Conservation (phyloP, 345 rosid genomes). For the Excoecaria cochinchinensis region DNA sequence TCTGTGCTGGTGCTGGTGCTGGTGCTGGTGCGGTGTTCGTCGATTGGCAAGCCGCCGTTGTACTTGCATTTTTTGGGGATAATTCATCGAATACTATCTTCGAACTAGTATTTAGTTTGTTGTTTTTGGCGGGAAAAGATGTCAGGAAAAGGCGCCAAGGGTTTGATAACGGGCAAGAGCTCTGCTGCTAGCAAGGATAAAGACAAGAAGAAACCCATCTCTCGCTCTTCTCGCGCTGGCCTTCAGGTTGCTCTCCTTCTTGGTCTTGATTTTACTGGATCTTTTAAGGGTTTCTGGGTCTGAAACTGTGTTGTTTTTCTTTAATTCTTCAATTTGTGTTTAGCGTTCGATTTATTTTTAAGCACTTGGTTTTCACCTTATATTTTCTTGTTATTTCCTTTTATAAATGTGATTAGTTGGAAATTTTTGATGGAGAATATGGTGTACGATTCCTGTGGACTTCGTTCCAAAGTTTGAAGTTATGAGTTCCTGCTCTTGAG, state of each 20-base stretch:
- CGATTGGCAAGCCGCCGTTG: not conserved
- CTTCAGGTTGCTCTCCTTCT: conserved; percentile 54
- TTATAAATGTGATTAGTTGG: too few species aligned
- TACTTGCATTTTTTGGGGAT: not conserved
- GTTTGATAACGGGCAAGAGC: conserved; percentile 47
- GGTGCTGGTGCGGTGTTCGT: too few species aligned
- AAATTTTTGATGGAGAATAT: not conserved
- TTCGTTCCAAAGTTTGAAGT: not conserved
- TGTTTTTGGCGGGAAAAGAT: conserved; percentile 35
- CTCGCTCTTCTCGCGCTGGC: conserved; percentile 86
- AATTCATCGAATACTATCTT: too few species aligned
- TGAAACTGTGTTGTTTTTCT: not conserved
- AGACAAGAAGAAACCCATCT: conserved; percentile 67
- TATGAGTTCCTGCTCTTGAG: too few species aligned
- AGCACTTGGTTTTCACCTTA: not conserved
- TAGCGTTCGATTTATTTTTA: not conserved
- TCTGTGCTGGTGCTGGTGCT: too few species aligned
- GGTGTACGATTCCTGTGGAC: not conserved
- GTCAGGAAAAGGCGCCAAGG: conserved; percentile 67
- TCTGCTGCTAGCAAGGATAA: conserved; percentile 41
- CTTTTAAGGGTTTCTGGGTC: not conserved
- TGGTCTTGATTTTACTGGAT: not conserved
- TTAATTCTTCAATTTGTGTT: not conserved
- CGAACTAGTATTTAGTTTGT: not conserved
- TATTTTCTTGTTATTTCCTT: not conserved